phyloP scores from a whole-genome alignment of 2,329 filamentous ascomycete species.

The Chaetomium strumarium region DNA sequence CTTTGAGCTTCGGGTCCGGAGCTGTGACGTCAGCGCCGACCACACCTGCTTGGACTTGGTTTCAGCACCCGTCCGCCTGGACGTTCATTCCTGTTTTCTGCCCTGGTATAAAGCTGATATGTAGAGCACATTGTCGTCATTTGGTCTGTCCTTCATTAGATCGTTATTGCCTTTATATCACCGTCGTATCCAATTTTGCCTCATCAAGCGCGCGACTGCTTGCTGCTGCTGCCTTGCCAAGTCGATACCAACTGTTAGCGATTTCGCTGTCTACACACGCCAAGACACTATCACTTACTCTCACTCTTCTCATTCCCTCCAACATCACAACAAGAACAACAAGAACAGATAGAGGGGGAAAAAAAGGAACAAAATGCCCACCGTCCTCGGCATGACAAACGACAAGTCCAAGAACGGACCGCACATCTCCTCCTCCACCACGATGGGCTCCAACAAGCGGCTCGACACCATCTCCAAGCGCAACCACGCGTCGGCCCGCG shows the following conservation, averaged over 20 bases:
- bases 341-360: background rate
- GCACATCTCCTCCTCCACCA: slow-evolving; percentile 19
- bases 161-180: background rate
- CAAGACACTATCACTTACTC: slow-evolving; percentile 6
- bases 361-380: slow-evolving; percentile 24
- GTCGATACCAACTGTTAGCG: background rate
- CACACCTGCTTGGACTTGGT: background rate
- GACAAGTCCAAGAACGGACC: slow-evolving; percentile 18
- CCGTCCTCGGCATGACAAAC: slow-evolving; percentile 31
- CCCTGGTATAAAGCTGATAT: background rate
- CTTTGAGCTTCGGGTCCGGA: background rate
- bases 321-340: background rate
- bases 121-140: slow-evolving; percentile 5
- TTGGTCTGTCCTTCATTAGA: background rate
- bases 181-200: too few relatives aligned
- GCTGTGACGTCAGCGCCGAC: slow-evolving; percentile 20
- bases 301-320: background rate
- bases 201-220: background rate
- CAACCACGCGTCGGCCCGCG: slow-evolving; percentile 33
- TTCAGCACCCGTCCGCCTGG: background rate
- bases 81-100: slow-evolving; percentile 12
- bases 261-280: background rate
- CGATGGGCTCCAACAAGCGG: slow-evolving; percentile 27
- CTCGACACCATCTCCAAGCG: slow-evolving; percentile 35
- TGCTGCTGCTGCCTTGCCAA: background rate